Conservation (phyloP, 768 basidiomycete species). For the Amanita pseudoporphyria region DNA sequence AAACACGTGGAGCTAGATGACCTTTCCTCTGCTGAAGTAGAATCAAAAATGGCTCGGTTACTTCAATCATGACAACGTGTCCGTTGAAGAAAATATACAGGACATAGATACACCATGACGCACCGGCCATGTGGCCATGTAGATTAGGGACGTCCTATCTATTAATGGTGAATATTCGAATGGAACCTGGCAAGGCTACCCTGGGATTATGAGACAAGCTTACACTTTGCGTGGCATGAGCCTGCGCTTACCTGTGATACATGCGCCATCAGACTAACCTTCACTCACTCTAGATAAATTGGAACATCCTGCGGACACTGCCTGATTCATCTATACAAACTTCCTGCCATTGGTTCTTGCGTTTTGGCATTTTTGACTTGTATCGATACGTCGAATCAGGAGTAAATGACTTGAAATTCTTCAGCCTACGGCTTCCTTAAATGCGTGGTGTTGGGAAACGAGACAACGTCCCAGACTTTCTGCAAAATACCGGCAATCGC, state of each 20-base stretch:
- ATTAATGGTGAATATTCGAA: not conserved
- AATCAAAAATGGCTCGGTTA: slow-evolving; percentile 58
- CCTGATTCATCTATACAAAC: too few relatives aligned
- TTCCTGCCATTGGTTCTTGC: not conserved
- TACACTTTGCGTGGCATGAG: not conserved
- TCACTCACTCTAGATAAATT: not conserved
- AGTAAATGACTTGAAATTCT: not conserved
- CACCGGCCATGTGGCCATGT: not conserved
- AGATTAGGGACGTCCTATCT: not conserved
- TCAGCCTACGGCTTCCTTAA: too few relatives aligned
- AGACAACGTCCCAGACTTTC: not conserved
- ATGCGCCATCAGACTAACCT: not conserved
- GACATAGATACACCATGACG: not conserved
- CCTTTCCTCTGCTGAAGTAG: slow-evolving; percentile 62
- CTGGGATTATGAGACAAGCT: not conserved
- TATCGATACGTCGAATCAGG: not conserved
- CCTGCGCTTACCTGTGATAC: not conserved
- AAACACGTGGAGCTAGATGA: slow-evolving; percentile 74
- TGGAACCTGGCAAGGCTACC: not conserved
- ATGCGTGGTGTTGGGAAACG: not conserved
- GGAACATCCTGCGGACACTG: not conserved
- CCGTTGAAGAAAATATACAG: not conserved
- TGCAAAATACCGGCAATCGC: not conserved
- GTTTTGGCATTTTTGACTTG: not conserved
- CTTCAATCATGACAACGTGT: slow-evolving; percentile 32